phyloP scores from a whole-genome alignment of 148 eudicot species.

The Cornus florida region DNA sequence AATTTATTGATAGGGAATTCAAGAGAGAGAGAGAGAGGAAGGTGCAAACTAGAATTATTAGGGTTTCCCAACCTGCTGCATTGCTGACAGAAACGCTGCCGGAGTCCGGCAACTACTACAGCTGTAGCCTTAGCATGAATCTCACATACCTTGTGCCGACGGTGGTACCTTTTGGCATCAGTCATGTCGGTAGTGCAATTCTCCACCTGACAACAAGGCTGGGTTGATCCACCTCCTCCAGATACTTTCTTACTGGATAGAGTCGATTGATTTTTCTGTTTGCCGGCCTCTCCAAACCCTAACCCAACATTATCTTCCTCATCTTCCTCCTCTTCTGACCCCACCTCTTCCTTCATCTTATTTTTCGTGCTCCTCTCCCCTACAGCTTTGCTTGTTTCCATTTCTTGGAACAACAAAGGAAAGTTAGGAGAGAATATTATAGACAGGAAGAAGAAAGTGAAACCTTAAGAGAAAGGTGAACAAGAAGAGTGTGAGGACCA shows the following conservation, averaged over 20 bases:
- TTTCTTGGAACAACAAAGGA: slow-evolving; percentile 10
- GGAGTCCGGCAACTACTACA: slow-evolving; percentile 43
- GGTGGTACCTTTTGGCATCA: slow-evolving; percentile 67
- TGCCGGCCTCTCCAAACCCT: slow-evolving; percentile 20
- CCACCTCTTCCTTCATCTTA: slow-evolving; percentile 18
- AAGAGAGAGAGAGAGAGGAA: background rate
- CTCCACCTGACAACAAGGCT: slow-evolving; percentile 53
- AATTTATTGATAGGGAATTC: too few species aligned
- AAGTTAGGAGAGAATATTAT: slow-evolving; percentile 9
- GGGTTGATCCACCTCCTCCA: slow-evolving; percentile 19
- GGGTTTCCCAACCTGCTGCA: slow-evolving; percentile 65
- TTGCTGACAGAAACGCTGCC: slow-evolving; percentile 79
- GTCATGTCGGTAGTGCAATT: slow-evolving; percentile 59
- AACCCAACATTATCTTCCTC: background rate
- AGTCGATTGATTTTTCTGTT: slow-evolving; percentile 19
- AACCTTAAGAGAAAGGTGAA: slow-evolving; percentile 6
- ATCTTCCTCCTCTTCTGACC: slow-evolving; percentile 26
- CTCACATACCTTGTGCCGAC: slow-evolving; percentile 76
- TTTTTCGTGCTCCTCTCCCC: slow-evolving; percentile 37
- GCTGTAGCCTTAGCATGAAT: slow-evolving; percentile 67
- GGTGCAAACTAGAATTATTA: background rate
- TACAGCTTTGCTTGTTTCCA: slow-evolving; percentile 35
- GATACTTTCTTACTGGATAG: slow-evolving; percentile 15
- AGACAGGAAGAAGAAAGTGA: slow-evolving; percentile 12
- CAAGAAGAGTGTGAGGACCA: slow-evolving; percentile 38